Evolutionary conservation across 805 yeast species (phyloP), one percentile per base, ranked within the genome.

Genomic region (Schwanniomyces occidentalis): DNA sequence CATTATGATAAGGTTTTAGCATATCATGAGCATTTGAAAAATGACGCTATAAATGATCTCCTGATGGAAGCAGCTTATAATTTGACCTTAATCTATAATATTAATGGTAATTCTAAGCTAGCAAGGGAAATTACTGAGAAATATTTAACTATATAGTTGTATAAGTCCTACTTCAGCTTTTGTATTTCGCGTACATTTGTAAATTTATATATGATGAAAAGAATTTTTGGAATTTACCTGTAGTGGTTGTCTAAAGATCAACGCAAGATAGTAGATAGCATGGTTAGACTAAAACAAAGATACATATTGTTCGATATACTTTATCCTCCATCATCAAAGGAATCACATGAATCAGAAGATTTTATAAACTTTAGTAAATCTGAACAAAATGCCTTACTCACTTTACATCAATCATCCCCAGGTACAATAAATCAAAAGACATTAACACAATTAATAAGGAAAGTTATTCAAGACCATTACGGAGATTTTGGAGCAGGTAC

Each of bases 201-300:
- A n/a, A n/a, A n/a, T n/a, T n/a, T n/a, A n/a, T n/a, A n/a, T n/a
- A n/a, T n/a, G n/a, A n/a, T n/a, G n/a, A n/a, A n/a, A n/a, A n/a
- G n/a, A n/a, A n/a, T n/a, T n/a, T n/a, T n/a, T n/a, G n/a, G n/a
- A n/a, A n/a, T n/a, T n/a, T n/a, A n/a, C n/a, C n/a, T n/a, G n/a
- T n/a, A n/a, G n/a, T n/a, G n/a, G n/a, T n/a, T n/a, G n/a, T n/a
- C n/a, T n/a, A n/a, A n/a, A n/a, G n/a, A n/a, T n/a, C n/a, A n/a
- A n/a, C n/a, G n/a, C n/a, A n/a, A n/a, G n/a, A n/a, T n/a, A n/a
- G n/a, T n/a, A n/a, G n/a, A n/a, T n/a, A n/a, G 3, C 9, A 90
- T 90, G 98, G 98, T 90, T 10, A 76, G 98, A 51, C 69, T 90
- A 18, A 90, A 90, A 57, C 80, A 89, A 12, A 66, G 98, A 46